Evolutionary conservation across 768 basidiomycete genomes (phyloP), one percentile per base, ranked within the genome.

Genomic region (Crassisporium funariophilum): DNA sequence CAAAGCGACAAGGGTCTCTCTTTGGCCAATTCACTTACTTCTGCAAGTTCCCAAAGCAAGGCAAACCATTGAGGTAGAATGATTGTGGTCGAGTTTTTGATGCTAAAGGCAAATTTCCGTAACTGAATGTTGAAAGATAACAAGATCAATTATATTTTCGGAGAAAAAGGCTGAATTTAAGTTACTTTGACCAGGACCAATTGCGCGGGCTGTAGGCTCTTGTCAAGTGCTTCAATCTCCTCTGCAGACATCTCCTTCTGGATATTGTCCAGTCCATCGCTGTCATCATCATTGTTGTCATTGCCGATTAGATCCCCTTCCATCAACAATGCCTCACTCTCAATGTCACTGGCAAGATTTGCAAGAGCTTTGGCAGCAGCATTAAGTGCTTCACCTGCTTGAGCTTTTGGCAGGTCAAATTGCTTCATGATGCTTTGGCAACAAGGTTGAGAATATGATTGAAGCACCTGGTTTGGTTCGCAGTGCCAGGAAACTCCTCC

Each of bases 381-480:
- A 16, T 52, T 44, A 20, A 46, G 27, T 29, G 27, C 27, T 13
- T 29, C 27, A 29, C 27, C 27, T 7, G 27, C 27, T 29, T 13
- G 27, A 29, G 27, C 27, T 29, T 29, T 41, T 1, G 54, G 56
- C n/a, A 54, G 21, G 31, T 71, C 62, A 53, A 69, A 75, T 41
- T 61, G 52, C 0, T 34, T 11, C 0, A 73, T 19, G 0, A 71
- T 22, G 6, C 49, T 54, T 69, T 69, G 0, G 64, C 67, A 3
- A 69, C 55, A 0, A 75, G 58, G 34, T 71, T 72, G 13, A 72
- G 10, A 2, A 67, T 54, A 38, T 76, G 73, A 0, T 54, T 45
- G 41, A 76, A 72, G 53, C 74, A 76, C 0, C 56, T 36, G 0
- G 56, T 60, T 4, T 55, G 65, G 19, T 54, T 62, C 0, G 41